Evolutionary conservation across 164 flowering plant genomes (phyloP), one percentile per base, ranked within the genome.

Genomic region (Liriodendron chinense): DNA sequence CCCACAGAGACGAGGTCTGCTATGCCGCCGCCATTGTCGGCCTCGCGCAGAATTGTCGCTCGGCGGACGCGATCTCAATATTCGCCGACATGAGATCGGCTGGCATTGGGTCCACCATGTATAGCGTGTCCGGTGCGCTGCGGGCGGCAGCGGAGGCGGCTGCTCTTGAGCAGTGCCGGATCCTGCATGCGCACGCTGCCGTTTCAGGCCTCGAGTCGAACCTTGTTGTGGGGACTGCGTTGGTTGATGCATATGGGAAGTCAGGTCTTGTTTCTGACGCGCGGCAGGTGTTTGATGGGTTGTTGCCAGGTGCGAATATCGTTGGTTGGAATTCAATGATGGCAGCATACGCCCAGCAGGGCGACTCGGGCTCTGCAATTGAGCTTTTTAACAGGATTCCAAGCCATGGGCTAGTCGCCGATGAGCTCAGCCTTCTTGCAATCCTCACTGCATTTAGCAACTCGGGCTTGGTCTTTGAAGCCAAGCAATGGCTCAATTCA

Each of bases 231-330:
- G 87, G 83, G 26, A 84, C 86, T 64, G 87, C 90, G 18, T 70
- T 92, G 81, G 74, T 92, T 71, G 91, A 90, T 71, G 89, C 82
- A 49, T 92, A 92, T 78, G 97, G 94, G 23, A 92, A 89, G 74
- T 83, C 86, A 0, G 97, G 95, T 49, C 43, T 90, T 48, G 84
- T 89, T 12, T 21, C 1, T 2, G 92, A 91, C 3, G 92, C 97
- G 0, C 80, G 89, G 14, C 70, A 47, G 61, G 83, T 84, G 25
- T 92, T 92, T 76, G 83, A 88, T 72, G 92, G 85, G 72, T 61
- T 84, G 24, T 24, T 77, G 22, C 67, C 47, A 0, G 65, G 10
- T 5, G 75, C 82, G 79, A 90, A 87, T 76, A 6, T 82, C 7
- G 84, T 87, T 0, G 87, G 87, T 1, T 92, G 90, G 90, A 92